phyloP scores from a whole-genome alignment of 495 filamentous ascomycete genomes.

The Monascus purpureus region DNA sequence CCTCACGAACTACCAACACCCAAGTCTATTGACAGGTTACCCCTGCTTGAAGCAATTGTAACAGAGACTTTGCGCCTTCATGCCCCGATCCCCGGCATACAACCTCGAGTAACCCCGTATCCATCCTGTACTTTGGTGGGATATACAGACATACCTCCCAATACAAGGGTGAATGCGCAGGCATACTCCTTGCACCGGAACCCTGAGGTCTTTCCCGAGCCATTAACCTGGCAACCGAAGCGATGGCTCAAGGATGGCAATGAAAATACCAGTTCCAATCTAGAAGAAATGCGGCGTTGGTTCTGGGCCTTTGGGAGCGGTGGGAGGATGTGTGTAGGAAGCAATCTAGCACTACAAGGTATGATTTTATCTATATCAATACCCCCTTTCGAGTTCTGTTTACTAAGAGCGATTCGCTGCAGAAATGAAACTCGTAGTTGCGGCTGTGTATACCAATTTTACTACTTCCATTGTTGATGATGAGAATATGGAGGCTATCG shows the following conservation, averaged over 20 bases:
- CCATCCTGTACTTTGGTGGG: conserved; percentile 36
- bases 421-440: conserved; percentile 36
- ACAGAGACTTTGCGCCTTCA: conserved; percentile 65
- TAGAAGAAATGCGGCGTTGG: conserved; percentile 46
- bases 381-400: background rate
- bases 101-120: conserved; percentile 58
- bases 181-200: conserved; percentile 62
- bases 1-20: conserved; percentile 32
- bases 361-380: conserved; percentile 6
- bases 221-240: conserved; percentile 46
- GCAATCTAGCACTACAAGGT: conserved; percentile 70
- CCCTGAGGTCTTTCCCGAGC: conserved; percentile 41
- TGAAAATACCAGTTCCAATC: conserved; percentile 11
- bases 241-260: conserved; percentile 41
- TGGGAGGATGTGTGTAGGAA: conserved; percentile 74
- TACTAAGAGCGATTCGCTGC: conserved; percentile 1
- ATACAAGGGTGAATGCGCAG: conserved; percentile 54
- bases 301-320: conserved; percentile 84
- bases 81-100: conserved; percentile 59
- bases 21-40: conserved; percentile 54
- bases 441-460: conserved; percentile 56
- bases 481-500: conserved; percentile 44
- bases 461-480: conserved; percentile 42
- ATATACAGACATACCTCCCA: conserved; percentile 42
- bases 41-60: conserved; percentile 58